Evolutionary conservation across 2,329 filamentous ascomycete species (phyloP), one percentile per base, ranked within the genome.

Genomic region (Apiospora rasikravindrae): DNA sequence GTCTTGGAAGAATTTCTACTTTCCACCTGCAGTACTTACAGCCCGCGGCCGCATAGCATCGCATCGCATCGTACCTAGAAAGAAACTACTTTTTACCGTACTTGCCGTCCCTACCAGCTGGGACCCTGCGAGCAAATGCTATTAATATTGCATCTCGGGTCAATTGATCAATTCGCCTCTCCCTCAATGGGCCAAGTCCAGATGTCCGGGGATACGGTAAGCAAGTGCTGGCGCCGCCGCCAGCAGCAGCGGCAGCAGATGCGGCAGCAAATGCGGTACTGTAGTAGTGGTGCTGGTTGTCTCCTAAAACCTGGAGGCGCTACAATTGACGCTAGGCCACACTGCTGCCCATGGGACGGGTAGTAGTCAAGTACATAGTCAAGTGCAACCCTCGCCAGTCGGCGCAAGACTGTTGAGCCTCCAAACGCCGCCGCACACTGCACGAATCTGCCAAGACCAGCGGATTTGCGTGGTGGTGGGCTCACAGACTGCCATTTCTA

Each of bases 401-500:
- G 53, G 53, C 53, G 53, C n/a, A 64, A 64, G 33, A 64, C 57
- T 64, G 57, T 64, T 64, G 57, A 64, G 57, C 57, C 57, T 64
- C 57, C 57, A 64, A 40, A 64, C 57, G 57, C 57, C 57, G n/a
- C 40, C 57, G 19, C 57, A n/a, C 57, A 24, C 57, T 64, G 57
- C 33, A 37, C 57, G 57, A 64, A 10, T 64, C 40, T 64, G 57
- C 57, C 57, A 64, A 64, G 57, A 40, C n/a, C n/a, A n/a, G 29
- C 29, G 16, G 29, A 64, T 40, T 64, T 37, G 22, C 19, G 33
- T 64, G 57, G 29, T 64, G 57, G 57, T 40, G 57, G 57, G 57
- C 57, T 64, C 57, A 64, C 53, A 64, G 57, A 64, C 57, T 64
- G 57, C 57, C 57, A 64, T 64, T 64, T 64, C 57, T 64, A 64